phyloP scores from a whole-genome alignment of 176 grass and related monocot species.

The Neostapfia colusana region DNA sequence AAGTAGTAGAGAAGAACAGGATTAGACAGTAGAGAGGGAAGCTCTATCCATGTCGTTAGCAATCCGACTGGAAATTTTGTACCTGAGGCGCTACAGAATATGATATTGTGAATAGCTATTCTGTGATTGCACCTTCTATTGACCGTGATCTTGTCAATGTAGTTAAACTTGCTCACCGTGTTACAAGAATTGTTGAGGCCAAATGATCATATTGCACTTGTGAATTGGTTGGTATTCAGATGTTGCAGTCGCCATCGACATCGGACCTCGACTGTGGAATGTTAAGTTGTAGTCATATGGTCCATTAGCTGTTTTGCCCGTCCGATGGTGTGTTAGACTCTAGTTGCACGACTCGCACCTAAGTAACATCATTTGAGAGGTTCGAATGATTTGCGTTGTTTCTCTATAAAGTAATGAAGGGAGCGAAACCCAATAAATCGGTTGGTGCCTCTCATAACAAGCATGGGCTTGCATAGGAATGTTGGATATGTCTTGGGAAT shows the following conservation, averaged over 20 bases:
- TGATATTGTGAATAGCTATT: conserved; percentile 42
- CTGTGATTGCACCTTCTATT: conserved; percentile 37
- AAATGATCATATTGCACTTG: not conserved
- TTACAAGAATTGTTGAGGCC: not conserved
- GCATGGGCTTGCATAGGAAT: not conserved
- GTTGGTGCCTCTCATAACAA: not conserved
- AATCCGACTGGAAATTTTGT: conserved; percentile 45
- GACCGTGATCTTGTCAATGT: not conserved
- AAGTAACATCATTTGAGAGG: not conserved
- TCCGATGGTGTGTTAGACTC: not conserved
- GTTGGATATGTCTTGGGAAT: not conserved
- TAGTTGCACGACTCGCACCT: not conserved
- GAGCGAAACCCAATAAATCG: not conserved
- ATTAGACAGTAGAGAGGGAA: conserved; percentile 30
- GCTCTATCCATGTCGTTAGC: conserved; percentile 29
- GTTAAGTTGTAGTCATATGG: not conserved
- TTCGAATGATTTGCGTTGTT: not conserved
- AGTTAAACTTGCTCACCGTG: conserved; percentile 1
- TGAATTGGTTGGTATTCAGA: not conserved
- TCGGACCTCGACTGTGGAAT: not conserved
- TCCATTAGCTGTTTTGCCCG: not conserved
- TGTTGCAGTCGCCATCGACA: not conserved
- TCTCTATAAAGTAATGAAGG: not conserved
- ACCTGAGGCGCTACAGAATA: conserved; percentile 35
- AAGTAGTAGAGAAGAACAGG: conserved; percentile 21